These are phyloP conservation scores for Aspergillus novofumigatus DNA, from an alignment of 2,329 filamentous ascomycete genomes.

Conservation along the genomic window DNA sequence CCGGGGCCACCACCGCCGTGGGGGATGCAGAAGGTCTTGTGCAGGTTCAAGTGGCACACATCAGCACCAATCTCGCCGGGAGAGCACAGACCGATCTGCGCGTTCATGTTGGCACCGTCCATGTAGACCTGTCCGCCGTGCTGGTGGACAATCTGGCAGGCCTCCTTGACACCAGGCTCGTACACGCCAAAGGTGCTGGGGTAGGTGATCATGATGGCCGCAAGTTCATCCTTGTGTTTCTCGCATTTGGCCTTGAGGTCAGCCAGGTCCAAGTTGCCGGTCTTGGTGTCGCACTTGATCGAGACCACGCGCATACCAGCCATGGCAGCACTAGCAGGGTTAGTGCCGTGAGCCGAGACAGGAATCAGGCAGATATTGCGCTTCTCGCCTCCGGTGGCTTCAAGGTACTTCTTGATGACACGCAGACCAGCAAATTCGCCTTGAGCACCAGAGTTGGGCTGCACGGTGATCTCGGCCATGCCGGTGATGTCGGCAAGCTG, in stretches of 20 bases:
- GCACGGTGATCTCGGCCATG: constrained; percentile 83
- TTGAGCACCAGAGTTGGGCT: constrained; percentile 94
- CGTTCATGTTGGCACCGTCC: constrained; percentile 99
- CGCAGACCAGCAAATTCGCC: constrained; percentile 90
- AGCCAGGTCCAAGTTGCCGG: constrained; percentile 81
- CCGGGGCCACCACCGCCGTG: constrained; percentile 93
- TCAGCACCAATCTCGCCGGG: constrained; percentile 94
- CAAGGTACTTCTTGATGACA: constrained; percentile 79
- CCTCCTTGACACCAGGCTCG: constrained; percentile 81
- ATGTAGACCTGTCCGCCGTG: constrained; percentile 95
- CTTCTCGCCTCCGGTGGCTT: constrained; percentile 59
- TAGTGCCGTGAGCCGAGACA: constrained; percentile 91
- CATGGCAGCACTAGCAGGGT: constrained; percentile 93
- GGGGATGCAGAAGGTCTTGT: constrained; percentile 99
- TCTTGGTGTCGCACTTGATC: constrained; percentile 82
- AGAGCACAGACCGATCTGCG: constrained; percentile 91
- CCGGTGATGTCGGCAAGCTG: constrained; percentile 81
- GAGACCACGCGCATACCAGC: constrained; percentile 90
- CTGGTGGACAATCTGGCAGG: constrained; percentile 78
- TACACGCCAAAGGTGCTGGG: constrained; percentile 94
- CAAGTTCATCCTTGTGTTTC: constrained; percentile 79
- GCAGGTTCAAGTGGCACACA: constrained; percentile 93
- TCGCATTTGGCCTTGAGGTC: constrained; percentile 86
- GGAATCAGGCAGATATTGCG: constrained; percentile 93
- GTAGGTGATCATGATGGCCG: constrained; percentile 95